Base-by-base conservation (phyloP, 352 stramenopile genomes). In the Globisporangium megalacanthum region DNA sequence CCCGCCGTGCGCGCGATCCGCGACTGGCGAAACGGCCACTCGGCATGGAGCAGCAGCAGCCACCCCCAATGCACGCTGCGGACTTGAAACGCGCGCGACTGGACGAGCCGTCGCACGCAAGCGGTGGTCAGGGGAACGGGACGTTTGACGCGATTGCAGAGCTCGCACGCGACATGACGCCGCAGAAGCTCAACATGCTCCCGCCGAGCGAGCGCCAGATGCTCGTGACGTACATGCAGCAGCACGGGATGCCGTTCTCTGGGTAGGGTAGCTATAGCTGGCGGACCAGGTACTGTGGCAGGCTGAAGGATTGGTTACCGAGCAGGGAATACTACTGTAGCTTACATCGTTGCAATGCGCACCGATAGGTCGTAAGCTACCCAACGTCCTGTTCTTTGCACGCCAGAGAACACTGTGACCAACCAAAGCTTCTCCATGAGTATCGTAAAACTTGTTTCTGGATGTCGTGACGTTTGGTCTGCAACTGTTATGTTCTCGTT, bases 181-280 rank as follows among this genome's bases (percentile, higher is more conserved):
- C 80, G 22, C 71, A 92, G 55, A 90, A 93, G 65, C 64, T 93
- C 41, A 75, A 89, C 55, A 75, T 92, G 72, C 68, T 93, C 29
- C 77, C 79, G 6, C 80, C 81, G 8, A 85, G 88, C 56, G 83
- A 93, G 64, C 68, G 81, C 31, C 81, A 93, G 57, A 86, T 93
- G 57, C 53, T 93, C 41, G 45, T 91, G 49, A 65, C 63, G 37
- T 93, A 89, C 65, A 93, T 93, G 83, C 75, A 92, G 65, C 81
- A 91, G 66, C 78, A 92, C 54, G 79, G 80, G 61, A 89, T 92
- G 52, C 68, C 73, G n/a, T 71, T 67, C 22, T 29, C 25, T 29
- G 25, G 25, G 25, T 29, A 29, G 25, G 25, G 25, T 29, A 29
- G 25, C 25, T 29, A 4, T 29, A 29, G 25, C 25, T 29, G 25